Base-by-base conservation (phyloP, 306 rosid genomes). In the Cucurbita maxima region DNA sequence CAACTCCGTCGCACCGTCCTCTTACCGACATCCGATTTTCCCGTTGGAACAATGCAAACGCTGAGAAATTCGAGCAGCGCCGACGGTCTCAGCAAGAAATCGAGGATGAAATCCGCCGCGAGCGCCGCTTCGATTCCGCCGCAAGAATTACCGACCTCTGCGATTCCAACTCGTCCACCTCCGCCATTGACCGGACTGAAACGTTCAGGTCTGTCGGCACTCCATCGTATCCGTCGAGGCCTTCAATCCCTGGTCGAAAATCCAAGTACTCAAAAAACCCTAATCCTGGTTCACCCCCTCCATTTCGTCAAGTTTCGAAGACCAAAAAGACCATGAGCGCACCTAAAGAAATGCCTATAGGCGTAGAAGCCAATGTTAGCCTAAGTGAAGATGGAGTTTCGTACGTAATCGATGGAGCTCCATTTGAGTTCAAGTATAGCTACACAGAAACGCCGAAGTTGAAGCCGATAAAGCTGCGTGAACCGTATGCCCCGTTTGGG, bases 351-450 rank as follows among this genome's bases (percentile, higher is more conserved):
- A 83, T 53, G 12, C 84, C 82, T 22, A 20, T 77, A 34, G 81
- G 61, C 38, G 60, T 81, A 45, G 64, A 83, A 4, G 86, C 90
- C 6, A 73, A 80, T 59, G 85, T 93, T 2, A 79, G 77, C 5
- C 54, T 93, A 1, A 81, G 87, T 36, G 92, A 88, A 2, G 98
- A 87, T 58, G 89, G 89, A 15, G 70, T 86, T 19, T 83, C 89
- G 1, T 86, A 78, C 53, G 83, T 86, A 36, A 86, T 86, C 36
- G 85, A 86, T 55, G 89, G 87, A 73, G 97, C 99, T 0, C 99
- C 99, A 1, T 94, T 94, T 56, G 97, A 94, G 55, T 94, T 89
- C 86, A 94, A 89, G 87, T 94, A 94, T 69, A 94, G 97, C 67
- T 94, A 91, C 87, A 94, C 99, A 0, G 99, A 94, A 78, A 87